phyloP scores from a whole-genome alignment of 495 filamentous ascomycete genomes.

The Trichocladium uniseriatum region DNA sequence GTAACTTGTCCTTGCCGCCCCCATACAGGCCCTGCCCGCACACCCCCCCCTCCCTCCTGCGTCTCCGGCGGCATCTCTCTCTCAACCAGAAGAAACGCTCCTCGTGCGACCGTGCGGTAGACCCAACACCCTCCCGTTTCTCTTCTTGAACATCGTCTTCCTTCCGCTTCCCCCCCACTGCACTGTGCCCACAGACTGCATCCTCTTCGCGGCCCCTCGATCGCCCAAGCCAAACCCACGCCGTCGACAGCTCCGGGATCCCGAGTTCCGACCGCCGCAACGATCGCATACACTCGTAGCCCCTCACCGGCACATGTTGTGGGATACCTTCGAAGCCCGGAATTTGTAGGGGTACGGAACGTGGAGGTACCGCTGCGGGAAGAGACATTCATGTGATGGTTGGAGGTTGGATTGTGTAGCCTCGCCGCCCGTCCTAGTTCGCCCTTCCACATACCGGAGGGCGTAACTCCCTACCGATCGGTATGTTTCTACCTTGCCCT shows the following conservation, averaged over 20 bases:
- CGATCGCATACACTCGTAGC: slow-evolving; percentile 1
- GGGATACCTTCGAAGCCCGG: slow-evolving; percentile 18
- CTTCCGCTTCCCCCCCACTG: slow-evolving; percentile 11
- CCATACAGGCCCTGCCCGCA: slow-evolving; percentile 19
- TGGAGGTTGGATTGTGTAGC: slow-evolving; percentile 40
- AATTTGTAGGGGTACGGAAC: slow-evolving; percentile 27
- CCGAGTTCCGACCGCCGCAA: slow-evolving; percentile 15
- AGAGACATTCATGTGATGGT: slow-evolving; percentile 43
- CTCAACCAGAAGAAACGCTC: slow-evolving; percentile 10
- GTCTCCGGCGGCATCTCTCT: slow-evolving; percentile 31
- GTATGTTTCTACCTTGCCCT: slow-evolving; percentile 20
- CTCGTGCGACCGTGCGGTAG: slow-evolving; percentile 23
- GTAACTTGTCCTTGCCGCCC: slow-evolving; percentile 28
- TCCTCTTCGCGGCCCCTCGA: neutral
- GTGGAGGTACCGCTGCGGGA: slow-evolving; percentile 34
- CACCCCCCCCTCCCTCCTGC: slow-evolving; percentile 20
- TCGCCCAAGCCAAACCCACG: slow-evolving; percentile 8
- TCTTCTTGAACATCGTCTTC: slow-evolving; percentile 26
- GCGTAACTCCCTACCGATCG: slow-evolving; percentile 18
- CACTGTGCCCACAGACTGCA: slow-evolving; percentile 10
- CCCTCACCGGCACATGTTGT: slow-evolving; percentile 17
- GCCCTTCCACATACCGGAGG: slow-evolving; percentile 20
- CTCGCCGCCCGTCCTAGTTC: slow-evolving; percentile 34
- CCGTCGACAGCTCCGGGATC: slow-evolving; percentile 4
- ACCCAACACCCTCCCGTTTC: slow-evolving; percentile 25